A percentile compares a stretch with the other conserved stretches of the same genome.
phyloP scores from a whole-genome alignment of 1,284 basidiomycete species.

The Cystobasidium slooffiae region DNA sequence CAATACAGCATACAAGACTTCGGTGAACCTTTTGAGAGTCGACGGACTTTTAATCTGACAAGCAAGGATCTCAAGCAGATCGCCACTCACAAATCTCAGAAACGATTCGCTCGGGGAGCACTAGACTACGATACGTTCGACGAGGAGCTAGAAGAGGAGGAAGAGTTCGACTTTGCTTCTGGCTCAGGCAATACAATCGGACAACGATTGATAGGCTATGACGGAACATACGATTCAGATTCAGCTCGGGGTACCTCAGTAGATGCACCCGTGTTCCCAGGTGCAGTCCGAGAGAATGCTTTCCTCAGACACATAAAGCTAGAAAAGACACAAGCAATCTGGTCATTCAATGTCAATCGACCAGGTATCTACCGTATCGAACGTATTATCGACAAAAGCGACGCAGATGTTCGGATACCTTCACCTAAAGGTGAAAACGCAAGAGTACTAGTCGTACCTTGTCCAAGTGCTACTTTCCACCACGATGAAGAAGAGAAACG shows the following conservation, averaged over 20 bases:
- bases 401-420: constrained; percentile 66
- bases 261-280: constrained; percentile 59
- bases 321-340: constrained; percentile 72
- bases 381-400: constrained; percentile 71
- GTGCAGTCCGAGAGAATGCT: constrained; percentile 60
- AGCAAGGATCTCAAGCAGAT: constrained; percentile 35
- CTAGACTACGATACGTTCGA: constrained; percentile 28
- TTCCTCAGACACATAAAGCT: constrained; percentile 73
- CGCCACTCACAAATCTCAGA: constrained; percentile 16
- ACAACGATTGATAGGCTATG: constrained; percentile 36
- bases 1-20: constrained; percentile 45
- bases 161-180: constrained; percentile 34
- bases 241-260: constrained; percentile 7
- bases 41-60: constrained; percentile 25
- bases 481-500: constrained; percentile 1
- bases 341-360: constrained; percentile 70
- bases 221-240: constrained; percentile 28
- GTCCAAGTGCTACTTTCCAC: constrained; percentile 72
- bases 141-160: constrained; percentile 33
- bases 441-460: constrained; percentile 67
- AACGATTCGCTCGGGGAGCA: constrained; percentile 1
- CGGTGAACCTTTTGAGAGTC: constrained; percentile 13
- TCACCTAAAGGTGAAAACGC: not conserved
- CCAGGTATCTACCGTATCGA: constrained; percentile 75
- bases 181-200: constrained; percentile 30